These are phyloP conservation scores for Blechomonas ayalai DNA, from an alignment of 208 protist species.

Conservation along the genomic window DNA sequence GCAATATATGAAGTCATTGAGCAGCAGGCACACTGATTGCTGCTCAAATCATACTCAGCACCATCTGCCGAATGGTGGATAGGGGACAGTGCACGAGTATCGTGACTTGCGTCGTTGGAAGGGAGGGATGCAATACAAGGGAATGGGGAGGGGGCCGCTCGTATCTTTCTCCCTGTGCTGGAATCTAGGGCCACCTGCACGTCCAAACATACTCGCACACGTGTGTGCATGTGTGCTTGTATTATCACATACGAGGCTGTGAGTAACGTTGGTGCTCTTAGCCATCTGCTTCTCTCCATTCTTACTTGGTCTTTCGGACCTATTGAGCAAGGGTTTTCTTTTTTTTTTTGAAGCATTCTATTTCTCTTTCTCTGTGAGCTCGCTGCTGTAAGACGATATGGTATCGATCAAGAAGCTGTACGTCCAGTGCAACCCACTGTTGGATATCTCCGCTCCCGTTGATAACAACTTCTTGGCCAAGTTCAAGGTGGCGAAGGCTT, in stretches of 20 bases:
- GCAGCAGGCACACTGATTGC: too few relatives aligned
- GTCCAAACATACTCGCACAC: too few relatives aligned
- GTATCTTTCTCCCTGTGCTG: too few relatives aligned
- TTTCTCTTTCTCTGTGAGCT: constrained; percentile 4
- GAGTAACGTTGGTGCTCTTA: background rate
- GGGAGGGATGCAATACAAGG: too few relatives aligned
- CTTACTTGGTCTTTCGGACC: background rate
- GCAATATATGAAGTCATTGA: too few relatives aligned
- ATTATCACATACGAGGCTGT: constrained; percentile 1
- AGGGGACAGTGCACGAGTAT: too few relatives aligned
- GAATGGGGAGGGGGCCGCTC: too few relatives aligned
- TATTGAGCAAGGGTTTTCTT: constrained; percentile 7
- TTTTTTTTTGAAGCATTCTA: constrained; percentile 7
- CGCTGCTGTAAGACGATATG: background rate
- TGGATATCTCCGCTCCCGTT: constrained; percentile 96
- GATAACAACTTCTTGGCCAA: constrained; percentile 87
- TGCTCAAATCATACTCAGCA: too few relatives aligned
- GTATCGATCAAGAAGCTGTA: constrained; percentile 32
- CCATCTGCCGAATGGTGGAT: too few relatives aligned
- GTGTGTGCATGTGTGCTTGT: too few relatives aligned
- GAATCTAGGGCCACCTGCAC: too few relatives aligned
- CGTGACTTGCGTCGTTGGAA: too few relatives aligned
- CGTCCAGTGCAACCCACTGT: constrained; percentile 96
- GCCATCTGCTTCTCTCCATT: background rate
- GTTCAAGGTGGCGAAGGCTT: constrained; percentile 77